These are phyloP conservation scores for Eutypa lata DNA, from an alignment of 2,329 filamentous ascomycete genomes.

Conservation along the genomic window DNA sequence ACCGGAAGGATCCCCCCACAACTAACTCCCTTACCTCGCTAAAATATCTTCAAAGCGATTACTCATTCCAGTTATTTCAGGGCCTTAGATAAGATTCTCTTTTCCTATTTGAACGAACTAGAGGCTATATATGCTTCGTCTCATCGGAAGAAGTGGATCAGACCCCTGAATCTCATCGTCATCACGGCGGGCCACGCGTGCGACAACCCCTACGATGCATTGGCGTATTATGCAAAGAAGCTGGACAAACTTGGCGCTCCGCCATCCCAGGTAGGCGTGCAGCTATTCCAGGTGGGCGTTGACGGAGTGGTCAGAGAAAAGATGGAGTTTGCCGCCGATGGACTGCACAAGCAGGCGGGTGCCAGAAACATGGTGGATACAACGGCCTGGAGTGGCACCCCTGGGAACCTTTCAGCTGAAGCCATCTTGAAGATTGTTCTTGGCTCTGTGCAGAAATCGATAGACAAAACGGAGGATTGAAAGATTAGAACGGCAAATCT, in stretches of 20 bases:
- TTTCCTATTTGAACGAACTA: no score
- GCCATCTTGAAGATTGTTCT: slow-evolving; percentile 65
- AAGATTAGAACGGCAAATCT: background rate
- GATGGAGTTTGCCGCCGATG: slow-evolving; percentile 62
- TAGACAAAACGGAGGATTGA: slow-evolving; percentile 14
- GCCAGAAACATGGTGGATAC: slow-evolving; percentile 73
- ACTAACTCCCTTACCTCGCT: no score
- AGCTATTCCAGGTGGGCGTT: slow-evolving; percentile 72
- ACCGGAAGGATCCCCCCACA: no score
- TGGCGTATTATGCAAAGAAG: slow-evolving; percentile 57
- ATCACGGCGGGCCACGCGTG: slow-evolving; percentile 68
- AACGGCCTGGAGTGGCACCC: slow-evolving; percentile 51
- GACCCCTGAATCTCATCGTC: slow-evolving; percentile 72
- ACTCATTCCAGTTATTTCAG: no score
- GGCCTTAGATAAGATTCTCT: no score
- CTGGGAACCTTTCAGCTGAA: slow-evolving; percentile 50
- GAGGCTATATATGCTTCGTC: background rate
- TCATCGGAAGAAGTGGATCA: background rate
- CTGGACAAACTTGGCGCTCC: slow-evolving; percentile 59
- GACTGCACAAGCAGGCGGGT: slow-evolving; percentile 44
- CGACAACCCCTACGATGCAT: slow-evolving; percentile 60
- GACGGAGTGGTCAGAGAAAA: slow-evolving; percentile 54
- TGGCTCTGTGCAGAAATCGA: slow-evolving; percentile 46
- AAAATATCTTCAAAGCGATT: no score
- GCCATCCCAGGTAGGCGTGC: slow-evolving; percentile 68